phyloP scores from a whole-genome alignment of 2,329 filamentous ascomycete genomes.

The Fusarium decemcellulare region DNA sequence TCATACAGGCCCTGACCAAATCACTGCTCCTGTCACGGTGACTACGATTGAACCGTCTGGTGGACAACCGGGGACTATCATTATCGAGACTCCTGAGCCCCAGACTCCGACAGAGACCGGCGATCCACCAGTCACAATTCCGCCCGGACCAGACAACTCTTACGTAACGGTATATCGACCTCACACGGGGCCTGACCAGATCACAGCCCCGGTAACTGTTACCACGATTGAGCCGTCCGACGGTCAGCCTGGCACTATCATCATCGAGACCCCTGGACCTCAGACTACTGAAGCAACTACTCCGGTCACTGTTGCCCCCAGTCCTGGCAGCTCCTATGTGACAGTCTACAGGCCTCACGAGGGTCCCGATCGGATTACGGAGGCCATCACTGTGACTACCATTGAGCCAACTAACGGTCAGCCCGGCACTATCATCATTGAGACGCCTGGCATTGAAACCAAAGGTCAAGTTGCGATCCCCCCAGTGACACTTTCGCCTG shows the following conservation, averaged over 20 bases:
- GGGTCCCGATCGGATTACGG: background rate
- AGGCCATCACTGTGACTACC: background rate
- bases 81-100: slow-evolving; percentile 11
- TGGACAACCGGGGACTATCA: slow-evolving; percentile 9
- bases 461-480: too few relatives aligned
- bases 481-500: background rate
- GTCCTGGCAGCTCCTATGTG: background rate
- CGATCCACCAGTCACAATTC: slow-evolving; percentile 13
- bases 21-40: slow-evolving; percentile 13
- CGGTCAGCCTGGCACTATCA: slow-evolving; percentile 27
- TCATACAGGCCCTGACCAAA: slow-evolving; percentile 20
- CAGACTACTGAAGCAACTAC: slow-evolving; percentile 5
- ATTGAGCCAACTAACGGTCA: background rate
- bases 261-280: slow-evolving; percentile 25
- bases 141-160: slow-evolving; percentile 18
- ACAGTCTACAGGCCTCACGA: slow-evolving; percentile 1
- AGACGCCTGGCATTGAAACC: slow-evolving; percentile 9
- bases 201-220: slow-evolving; percentile 27
- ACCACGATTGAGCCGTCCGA: slow-evolving; percentile 22
- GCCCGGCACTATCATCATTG: slow-evolving; percentile 28
- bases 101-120: background rate
- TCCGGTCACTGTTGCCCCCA: background rate
- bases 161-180: slow-evolving; percentile 36
- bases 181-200: slow-evolving; percentile 19
- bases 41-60: slow-evolving; percentile 2